A percentile compares a stretch with the other conserved stretches of the same genome.
Evolutionary conservation across 495 filamentous ascomycete genomes (phyloP).

Genomic region (Aspergillus asperescens): DNA sequence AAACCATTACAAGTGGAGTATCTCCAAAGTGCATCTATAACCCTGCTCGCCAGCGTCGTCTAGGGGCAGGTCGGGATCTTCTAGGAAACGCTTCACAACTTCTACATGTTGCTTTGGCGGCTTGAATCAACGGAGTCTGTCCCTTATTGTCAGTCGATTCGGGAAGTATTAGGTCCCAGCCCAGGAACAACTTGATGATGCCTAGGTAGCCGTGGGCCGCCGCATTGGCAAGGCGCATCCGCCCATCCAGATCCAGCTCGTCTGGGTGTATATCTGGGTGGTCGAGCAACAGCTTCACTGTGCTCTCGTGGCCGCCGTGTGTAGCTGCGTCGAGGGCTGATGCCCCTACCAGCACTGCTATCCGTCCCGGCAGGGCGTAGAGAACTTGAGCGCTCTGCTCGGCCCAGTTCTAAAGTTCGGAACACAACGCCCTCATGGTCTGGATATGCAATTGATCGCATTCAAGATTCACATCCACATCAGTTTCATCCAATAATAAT

Average conservation of each 20-base stretch:
- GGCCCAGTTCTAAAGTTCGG: not conserved
- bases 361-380: not conserved
- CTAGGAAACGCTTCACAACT: too few species aligned
- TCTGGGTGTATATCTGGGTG: not conserved
- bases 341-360: not conserved
- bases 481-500: not conserved
- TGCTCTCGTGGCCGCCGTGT: not conserved
- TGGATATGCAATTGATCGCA: not conserved
- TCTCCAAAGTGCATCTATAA: too few species aligned
- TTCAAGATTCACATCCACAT: conserved; percentile 3
- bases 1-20: too few species aligned
- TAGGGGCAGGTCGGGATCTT: too few species aligned
- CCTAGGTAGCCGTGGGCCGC: not conserved
- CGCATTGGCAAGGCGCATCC: conserved; percentile 2
- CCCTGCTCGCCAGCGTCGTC: too few species aligned
- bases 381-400: not conserved
- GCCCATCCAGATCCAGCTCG: not conserved
- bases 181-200: not conserved
- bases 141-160: not conserved
- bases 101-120: too few species aligned
- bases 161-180: not conserved
- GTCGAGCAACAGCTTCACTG: not conserved
- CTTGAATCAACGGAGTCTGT: not conserved
- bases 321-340: conserved; percentile 1
- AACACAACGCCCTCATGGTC: not conserved